phyloP scores from a whole-genome alignment of 208 protist genomes.

The Leishmania turanica region DNA sequence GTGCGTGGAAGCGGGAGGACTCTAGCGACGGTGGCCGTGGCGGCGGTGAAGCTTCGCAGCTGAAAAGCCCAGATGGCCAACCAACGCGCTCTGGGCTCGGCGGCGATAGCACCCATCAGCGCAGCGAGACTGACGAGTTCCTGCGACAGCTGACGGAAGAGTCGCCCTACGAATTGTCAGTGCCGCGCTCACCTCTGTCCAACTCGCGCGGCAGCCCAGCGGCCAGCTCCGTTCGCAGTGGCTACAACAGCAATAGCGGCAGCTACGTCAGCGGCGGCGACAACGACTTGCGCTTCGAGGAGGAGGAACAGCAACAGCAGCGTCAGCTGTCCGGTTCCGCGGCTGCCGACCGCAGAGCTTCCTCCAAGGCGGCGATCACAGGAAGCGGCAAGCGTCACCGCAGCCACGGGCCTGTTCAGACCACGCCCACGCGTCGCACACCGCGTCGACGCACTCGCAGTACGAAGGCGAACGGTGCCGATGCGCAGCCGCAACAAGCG shows the following conservation, averaged over 20 bases:
- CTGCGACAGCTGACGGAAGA: slow-evolving; percentile 30
- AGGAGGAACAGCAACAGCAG: slow-evolving; percentile 7
- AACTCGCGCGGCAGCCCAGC: not conserved
- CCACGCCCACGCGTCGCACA: slow-evolving; percentile 8
- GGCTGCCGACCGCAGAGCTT: not conserved
- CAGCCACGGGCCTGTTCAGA: slow-evolving; percentile 5
- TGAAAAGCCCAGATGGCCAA: slow-evolving; percentile 1
- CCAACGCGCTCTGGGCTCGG: not conserved
- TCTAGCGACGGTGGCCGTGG: not conserved
- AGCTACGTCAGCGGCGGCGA: slow-evolving; percentile 7
- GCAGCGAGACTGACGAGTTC: slow-evolving; percentile 26
- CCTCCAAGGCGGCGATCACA: not conserved
- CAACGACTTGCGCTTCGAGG: slow-evolving; percentile 1
- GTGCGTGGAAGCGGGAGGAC: not conserved
- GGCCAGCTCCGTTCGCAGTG: slow-evolving; percentile 6
- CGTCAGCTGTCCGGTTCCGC: not conserved
- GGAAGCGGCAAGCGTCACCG: slow-evolving; percentile 18
- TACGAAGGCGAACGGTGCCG: not conserved
- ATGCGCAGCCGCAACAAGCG: not conserved
- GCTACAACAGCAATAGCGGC: slow-evolving; percentile 7
- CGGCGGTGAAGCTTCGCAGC: not conserved
- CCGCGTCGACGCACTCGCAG: slow-evolving; percentile 12
- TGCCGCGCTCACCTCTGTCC: not conserved
- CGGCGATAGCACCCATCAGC: slow-evolving; percentile 2
- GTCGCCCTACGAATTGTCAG: slow-evolving; percentile 31